A percentile compares a stretch with the other conserved stretches of the same genome.
phyloP scores from a whole-genome alignment of 2,329 filamentous ascomycete species.

The Aspergillus sp. region DNA sequence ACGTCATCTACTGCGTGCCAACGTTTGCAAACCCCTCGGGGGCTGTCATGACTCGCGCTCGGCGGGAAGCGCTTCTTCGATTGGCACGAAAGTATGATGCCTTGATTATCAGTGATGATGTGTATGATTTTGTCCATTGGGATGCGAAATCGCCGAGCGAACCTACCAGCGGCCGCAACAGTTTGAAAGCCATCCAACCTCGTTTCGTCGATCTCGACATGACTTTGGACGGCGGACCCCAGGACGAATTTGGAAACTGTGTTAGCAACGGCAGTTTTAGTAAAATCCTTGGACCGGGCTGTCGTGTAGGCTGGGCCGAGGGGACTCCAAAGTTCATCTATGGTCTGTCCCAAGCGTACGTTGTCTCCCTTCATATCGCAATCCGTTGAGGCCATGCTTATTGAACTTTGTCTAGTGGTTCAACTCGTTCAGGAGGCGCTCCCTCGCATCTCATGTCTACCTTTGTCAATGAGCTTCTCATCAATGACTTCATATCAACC shows the following conservation, averaged over 20 bases:
- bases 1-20: conserved; percentile 84
- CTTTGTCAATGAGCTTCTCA: conserved; percentile 52
- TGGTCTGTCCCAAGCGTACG: conserved; percentile 55
- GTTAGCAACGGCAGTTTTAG: conserved; percentile 73
- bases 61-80: conserved; percentile 65
- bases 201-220: conserved; percentile 76
- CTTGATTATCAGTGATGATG: conserved; percentile 80
- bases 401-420: conserved; percentile 13
- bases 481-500: conserved; percentile 47
- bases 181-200: conserved; percentile 47
- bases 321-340: conserved; percentile 58
- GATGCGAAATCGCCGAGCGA: conserved; percentile 30
- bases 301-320: conserved; percentile 81
- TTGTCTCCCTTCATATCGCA: not conserved
- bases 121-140: conserved; percentile 92
- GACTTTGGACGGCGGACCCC: conserved; percentile 60
- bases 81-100: conserved; percentile 76
- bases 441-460: conserved; percentile 57
- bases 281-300: conserved; percentile 76
- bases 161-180: conserved; percentile 8
- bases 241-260: conserved; percentile 69
- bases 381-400: conserved; percentile 4
- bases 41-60: conserved; percentile 69
- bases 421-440: conserved; percentile 51
- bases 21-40: conserved; percentile 86